phyloP scores from a whole-genome alignment of 2,329 filamentous ascomycete genomes.

The Penicillium sp. region DNA sequence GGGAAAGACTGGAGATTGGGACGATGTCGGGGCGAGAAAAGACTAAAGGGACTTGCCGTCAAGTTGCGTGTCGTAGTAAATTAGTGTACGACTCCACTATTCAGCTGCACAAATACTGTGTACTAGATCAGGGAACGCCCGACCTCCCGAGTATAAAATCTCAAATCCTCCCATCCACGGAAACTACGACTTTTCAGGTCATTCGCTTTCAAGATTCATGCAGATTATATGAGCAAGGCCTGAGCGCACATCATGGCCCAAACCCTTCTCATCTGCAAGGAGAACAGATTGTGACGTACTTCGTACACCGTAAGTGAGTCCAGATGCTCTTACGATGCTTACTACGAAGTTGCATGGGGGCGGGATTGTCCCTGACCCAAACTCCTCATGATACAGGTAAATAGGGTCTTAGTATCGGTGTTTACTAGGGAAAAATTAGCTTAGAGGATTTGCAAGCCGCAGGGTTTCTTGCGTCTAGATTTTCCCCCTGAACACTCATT shows the following conservation, averaged over 20 bases:
- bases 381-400: not conserved
- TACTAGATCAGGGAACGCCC: not conserved
- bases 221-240: not conserved
- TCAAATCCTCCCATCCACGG: not conserved
- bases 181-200: not conserved
- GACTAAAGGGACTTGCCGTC: constrained; percentile 5
- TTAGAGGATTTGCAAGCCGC: not conserved
- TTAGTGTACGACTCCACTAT: constrained; percentile 14
- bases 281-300: constrained; percentile 5
- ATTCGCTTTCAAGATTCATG: not conserved
- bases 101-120: constrained; percentile 6
- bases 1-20: constrained; percentile 1
- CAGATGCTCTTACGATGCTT: not conserved
- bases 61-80: constrained; percentile 11
- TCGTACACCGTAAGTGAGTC: not conserved
- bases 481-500: not conserved
- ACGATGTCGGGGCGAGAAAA: constrained; percentile 11
- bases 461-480: not conserved
- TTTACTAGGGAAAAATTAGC: not conserved
- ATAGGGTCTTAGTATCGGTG: not conserved
- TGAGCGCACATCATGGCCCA: not conserved
- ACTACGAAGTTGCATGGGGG: not conserved
- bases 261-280: constrained; percentile 5
- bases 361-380: constrained; percentile 4
- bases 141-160: not conserved